Evolutionary conservation across 192 early-diverging fungal genomes (phyloP), one percentile per base, ranked within the genome.

Genomic region (Phycomyces blakesleeanus): DNA sequence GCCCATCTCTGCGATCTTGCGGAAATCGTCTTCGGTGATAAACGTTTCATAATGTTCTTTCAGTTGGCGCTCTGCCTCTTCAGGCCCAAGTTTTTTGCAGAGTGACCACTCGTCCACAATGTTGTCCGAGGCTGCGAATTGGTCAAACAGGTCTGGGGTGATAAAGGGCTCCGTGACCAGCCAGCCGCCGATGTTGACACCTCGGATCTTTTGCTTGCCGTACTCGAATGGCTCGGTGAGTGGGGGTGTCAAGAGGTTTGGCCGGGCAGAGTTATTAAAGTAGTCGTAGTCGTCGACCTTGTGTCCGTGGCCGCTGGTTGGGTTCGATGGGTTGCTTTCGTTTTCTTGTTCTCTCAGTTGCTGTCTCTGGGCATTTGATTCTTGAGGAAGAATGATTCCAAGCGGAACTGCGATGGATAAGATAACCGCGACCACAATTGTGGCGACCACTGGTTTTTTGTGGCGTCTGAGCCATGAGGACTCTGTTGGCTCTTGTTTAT

Each of bases 171-270:
- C 89, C 1, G 86, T 75, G 9, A 90, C 87, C 39, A 90, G 79
- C 64, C 85, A 84, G 8, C 89, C 87, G 38, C 89, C 86, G 1
- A 90, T 64, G 34, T 89, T 90, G 27, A 89, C 87, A 10, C 89
- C 89, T 5, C 86, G 81, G 27, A 89, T 84, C 40, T 56, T 41
- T 21, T 72, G 37, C 6, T 59, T 34, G 38, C 67, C 66, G 49
- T 78, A 82, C 14, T 64, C 57, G 55, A 82, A 77, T 22, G 60
- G 49, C 22, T 77, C 58, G 27, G 72, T 70, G 18, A 82, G 61
- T 9, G 80, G 57, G 11, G 76, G 80, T 0, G 77, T 78, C 29
- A 34, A 34, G 29, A 34, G 29, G 29, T 34, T 34, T 34, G 29
- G 29, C 3, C 29, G 29, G 7, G 29, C 29, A 34, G 29, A 34